These are phyloP conservation scores for Pezicula neosporulosa DNA, from an alignment of 2,329 filamentous ascomycete species.

Conservation along the genomic window DNA sequence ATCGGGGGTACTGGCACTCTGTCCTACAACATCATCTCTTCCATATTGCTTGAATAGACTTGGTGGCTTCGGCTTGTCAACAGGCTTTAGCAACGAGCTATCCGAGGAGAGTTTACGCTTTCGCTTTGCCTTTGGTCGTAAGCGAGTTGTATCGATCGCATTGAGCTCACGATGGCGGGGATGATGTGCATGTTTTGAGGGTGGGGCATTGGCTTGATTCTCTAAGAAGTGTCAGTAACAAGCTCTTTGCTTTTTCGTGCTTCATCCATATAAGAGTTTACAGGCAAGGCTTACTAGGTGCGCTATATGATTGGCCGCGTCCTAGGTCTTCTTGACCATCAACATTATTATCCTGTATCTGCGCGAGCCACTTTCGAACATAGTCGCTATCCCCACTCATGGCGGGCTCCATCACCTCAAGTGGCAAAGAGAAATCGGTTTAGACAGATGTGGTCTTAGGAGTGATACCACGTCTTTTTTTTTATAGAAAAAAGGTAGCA, in stretches of 20 bases:
- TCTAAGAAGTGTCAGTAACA: too few relatives aligned
- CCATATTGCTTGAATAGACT: neutral
- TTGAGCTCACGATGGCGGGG: neutral
- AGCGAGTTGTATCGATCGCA: neutral
- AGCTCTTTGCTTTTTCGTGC: too few relatives aligned
- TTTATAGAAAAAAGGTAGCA: too few relatives aligned
- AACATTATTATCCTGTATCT: constrained; percentile 10
- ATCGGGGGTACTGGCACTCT: neutral
- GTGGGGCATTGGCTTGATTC: too few relatives aligned
- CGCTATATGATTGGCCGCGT: neutral
- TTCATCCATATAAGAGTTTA: neutral
- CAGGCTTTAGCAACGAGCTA: constrained; percentile 19
- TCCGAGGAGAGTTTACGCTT: constrained; percentile 14
- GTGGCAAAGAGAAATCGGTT: too few relatives aligned
- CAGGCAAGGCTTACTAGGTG: neutral
- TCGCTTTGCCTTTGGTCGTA: constrained; percentile 4
- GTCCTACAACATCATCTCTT: neutral
- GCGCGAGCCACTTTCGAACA: constrained; percentile 23
- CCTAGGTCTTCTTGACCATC: neutral
- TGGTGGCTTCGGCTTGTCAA: neutral
- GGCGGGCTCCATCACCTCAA: neutral
- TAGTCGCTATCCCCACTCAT: constrained; percentile 19
- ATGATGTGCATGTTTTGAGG: neutral
- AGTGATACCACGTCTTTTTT: too few relatives aligned
- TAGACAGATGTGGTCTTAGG: too few relatives aligned